A percentile compares a stretch with the other conserved stretches of the same genome.
Conservation (phyloP, 1,284 basidiomycete species). For the Abortiporus biennis region DNA sequence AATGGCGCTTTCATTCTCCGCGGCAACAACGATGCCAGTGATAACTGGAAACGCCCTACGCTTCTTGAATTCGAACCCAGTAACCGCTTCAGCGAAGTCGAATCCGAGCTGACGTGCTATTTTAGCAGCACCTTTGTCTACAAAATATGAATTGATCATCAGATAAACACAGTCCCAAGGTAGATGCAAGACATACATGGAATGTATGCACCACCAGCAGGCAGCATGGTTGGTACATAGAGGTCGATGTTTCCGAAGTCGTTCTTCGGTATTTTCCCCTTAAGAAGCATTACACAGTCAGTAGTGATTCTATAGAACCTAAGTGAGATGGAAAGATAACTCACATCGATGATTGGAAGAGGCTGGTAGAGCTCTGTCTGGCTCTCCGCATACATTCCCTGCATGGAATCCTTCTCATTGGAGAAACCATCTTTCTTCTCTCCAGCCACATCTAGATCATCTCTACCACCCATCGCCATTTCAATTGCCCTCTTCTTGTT, state of each 20-base stretch:
- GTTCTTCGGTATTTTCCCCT: conserved; percentile 94
- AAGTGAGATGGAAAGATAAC: conserved; percentile 21
- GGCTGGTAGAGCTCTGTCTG: conserved; percentile 86
- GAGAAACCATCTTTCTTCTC: conserved; percentile 31
- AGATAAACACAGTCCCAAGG: conserved; percentile 7
- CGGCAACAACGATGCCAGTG: conserved; percentile 83
- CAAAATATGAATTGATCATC: neutral
- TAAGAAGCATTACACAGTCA: conserved; percentile 14
- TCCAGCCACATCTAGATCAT: conserved; percentile 27
- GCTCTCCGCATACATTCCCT: conserved; percentile 80
- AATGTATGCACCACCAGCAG: conserved; percentile 80
- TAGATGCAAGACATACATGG: conserved; percentile 60
- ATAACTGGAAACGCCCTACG: conserved; percentile 82
- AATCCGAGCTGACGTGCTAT: conserved; percentile 84
- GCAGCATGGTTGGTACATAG: conserved; percentile 94
- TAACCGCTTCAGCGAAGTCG: conserved; percentile 91
- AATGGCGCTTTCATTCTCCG: conserved; percentile 72
- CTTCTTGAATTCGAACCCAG: conserved; percentile 94
- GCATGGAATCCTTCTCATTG: conserved; percentile 60
- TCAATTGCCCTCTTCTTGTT: conserved; percentile 82
- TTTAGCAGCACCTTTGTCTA: conserved; percentile 86
- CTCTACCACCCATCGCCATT: conserved; percentile 40
- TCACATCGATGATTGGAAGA: conserved; percentile 77
- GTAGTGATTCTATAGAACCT: too few relatives aligned
- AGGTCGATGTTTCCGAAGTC: conserved; percentile 97